phyloP scores from a whole-genome alignment of 768 basidiomycete genomes.

The Termitomyces sp. region DNA sequence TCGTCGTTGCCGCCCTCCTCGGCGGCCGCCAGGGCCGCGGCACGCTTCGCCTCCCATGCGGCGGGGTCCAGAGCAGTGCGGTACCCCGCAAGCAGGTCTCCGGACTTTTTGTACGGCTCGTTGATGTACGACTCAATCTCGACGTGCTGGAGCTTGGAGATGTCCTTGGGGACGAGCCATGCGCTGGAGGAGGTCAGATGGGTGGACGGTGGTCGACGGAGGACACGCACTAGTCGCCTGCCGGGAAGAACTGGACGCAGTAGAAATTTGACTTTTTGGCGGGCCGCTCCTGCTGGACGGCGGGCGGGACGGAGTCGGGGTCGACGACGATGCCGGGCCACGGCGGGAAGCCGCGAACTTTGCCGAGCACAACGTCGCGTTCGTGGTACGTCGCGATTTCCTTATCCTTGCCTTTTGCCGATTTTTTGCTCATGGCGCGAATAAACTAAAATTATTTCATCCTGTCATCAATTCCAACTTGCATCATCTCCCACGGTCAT shows the following conservation, averaged over 20 bases:
- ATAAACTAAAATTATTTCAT: too few relatives aligned
- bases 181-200: conserved; percentile 43
- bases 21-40: conserved; percentile 13
- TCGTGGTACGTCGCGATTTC: conserved; percentile 50
- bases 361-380: conserved; percentile 86
- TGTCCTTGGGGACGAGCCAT: conserved; percentile 80
- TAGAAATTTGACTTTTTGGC: conserved; percentile 70
- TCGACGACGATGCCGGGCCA: conserved; percentile 97
- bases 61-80: conserved; percentile 60
- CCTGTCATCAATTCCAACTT: too few relatives aligned
- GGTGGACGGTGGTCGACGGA: conserved; percentile 4
- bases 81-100: conserved; percentile 74
- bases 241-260: conserved; percentile 83
- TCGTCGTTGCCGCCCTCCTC: conserved; percentile 2
- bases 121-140: conserved; percentile 83
- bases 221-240: conserved; percentile 82
- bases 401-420: conserved; percentile 12
- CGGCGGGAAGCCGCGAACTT: conserved; percentile 89
- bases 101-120: conserved; percentile 71
- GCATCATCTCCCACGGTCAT: too few relatives aligned
- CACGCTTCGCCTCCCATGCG: conserved; percentile 43
- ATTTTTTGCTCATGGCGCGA: conserved; percentile 54
- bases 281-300: conserved; percentile 69
- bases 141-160: conserved; percentile 68
- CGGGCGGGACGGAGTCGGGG: conserved; percentile 53